Evolutionary conservation across 2,329 filamentous ascomycete species (phyloP).

Genomic region (Neoarthrinium moseri): DNA sequence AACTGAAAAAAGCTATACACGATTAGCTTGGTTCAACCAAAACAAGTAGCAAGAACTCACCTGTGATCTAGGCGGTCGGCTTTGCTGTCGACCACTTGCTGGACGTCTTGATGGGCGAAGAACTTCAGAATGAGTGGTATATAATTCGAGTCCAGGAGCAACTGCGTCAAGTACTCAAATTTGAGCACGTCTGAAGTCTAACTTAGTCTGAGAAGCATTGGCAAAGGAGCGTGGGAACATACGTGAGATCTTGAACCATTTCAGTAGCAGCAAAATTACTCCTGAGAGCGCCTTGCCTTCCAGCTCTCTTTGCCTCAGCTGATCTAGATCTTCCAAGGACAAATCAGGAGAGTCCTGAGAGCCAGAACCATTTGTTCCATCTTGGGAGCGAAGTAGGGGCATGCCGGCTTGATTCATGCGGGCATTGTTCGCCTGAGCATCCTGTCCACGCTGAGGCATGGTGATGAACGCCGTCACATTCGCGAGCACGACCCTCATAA

Average conservation of each 20-base stretch:
- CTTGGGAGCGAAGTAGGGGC: constrained; percentile 27
- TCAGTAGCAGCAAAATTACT: constrained; percentile 80
- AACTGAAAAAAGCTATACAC: constrained; percentile 79
- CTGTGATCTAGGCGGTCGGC: constrained; percentile 80
- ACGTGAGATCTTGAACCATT: constrained; percentile 97
- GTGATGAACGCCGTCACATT: constrained; percentile 85
- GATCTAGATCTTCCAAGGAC: constrained; percentile 76
- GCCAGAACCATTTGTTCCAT: constrained; percentile 28
- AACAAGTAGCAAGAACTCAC: constrained; percentile 40
- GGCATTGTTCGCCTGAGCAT: constrained; percentile 32
- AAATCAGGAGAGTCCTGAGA: constrained; percentile 43
- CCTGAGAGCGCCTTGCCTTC: constrained; percentile 90
- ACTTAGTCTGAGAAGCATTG: constrained; percentile 14
- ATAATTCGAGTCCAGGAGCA: constrained; percentile 93
- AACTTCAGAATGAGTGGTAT: constrained; percentile 89
- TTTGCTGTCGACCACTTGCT: constrained; percentile 82
- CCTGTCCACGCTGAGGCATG: constrained; percentile 47
- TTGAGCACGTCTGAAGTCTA: constrained; percentile 74
- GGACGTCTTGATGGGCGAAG: constrained; percentile 91
- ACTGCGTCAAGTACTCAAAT: constrained; percentile 92
- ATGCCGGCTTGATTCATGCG: constrained; percentile 38
- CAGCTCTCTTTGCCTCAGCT: constrained; percentile 79
- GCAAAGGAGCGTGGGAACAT: constrained; percentile 36
- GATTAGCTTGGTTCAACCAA: constrained; percentile 17
- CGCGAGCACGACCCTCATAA: constrained; percentile 82